Base-by-base conservation (phyloP, 139 green algal species). In the Nannochloris sp. region DNA sequence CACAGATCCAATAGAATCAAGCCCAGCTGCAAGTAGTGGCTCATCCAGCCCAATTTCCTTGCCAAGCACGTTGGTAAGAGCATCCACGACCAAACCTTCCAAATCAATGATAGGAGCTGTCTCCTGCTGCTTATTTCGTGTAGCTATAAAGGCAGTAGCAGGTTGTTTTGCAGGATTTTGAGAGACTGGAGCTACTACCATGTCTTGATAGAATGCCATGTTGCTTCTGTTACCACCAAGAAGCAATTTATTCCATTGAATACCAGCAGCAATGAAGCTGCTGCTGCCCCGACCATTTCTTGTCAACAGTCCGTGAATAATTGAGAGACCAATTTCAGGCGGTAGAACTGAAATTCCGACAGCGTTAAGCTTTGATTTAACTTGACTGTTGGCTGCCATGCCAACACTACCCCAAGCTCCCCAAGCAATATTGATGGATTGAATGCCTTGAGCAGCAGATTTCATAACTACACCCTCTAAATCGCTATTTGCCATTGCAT, bases 361-460 rank as follows among this genome's bases (percentile, higher is more conserved):
- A 8, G 69, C 65, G 46, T 81, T 61, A 61, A 90, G 72, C 9
- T 84, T 63, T 2, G 61, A 76, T 67, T 38, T 60, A 38, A 60
- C 13, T 29, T 19, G 70, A 46, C 79, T 74, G 83, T 9, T 77
- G 1, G 81, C 75, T 3, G 88, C 89, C 89, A 96, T 96, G 56
- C 89, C 89, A 2, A 39, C 29, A 5, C 44, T 42, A 27, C 59
- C 46, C 78, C 75, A 85, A 4, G 78, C 56, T 4, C 75, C 78
- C 78, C 75, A 85, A 19, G 73, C 64, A 7, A 82, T 55, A 30
- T 38, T 38, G 1, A 2, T 37, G 25, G 56, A 39, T 14, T 54
- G 6, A 5, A 60, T 3, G 7, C 63, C 53, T 33, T 67, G 10
- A 6, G 32, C 55, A 24, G 15, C 37, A 56, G 27, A 25, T 25